A percentile compares a stretch with the other conserved stretches of the same genome.
phyloP scores from a whole-genome alignment of 768 basidiomycete genomes.

The Hebeloma cylindrosporum region DNA sequence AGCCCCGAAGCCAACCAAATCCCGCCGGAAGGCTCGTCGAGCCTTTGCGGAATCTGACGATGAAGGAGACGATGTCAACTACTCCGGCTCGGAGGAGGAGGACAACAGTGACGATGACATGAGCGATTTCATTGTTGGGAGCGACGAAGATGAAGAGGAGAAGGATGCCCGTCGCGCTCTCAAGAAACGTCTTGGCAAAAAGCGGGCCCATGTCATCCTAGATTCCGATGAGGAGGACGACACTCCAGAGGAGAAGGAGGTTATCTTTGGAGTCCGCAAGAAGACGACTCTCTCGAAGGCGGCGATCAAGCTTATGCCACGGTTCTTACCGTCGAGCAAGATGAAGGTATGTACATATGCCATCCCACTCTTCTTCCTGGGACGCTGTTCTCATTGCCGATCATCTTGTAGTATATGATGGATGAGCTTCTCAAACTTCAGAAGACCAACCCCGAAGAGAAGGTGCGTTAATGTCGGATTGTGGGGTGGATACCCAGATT shows the following conservation, averaged over 20 bases:
- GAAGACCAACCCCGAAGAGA: constrained; percentile 56
- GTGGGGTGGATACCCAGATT: not conserved
- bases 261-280: constrained; percentile 37
- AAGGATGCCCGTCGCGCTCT: constrained; percentile 39
- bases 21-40: constrained; percentile 14
- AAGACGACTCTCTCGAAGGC: constrained; percentile 29
- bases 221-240: constrained; percentile 47
- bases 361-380: not conserved
- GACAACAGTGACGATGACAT: constrained; percentile 44
- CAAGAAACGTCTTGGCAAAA: constrained; percentile 40
- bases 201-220: constrained; percentile 37
- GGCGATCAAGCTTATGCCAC: constrained; percentile 46
- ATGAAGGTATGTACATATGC: constrained; percentile 55
- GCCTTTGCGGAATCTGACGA: constrained; percentile 28
- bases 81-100: constrained; percentile 30
- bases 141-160: constrained; percentile 57
- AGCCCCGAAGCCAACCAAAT: constrained; percentile 13
- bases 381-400: not conserved
- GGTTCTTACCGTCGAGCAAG: constrained; percentile 70
- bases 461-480: too few species aligned
- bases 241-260: constrained; percentile 40
- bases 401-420: constrained; percentile 52
- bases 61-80: constrained; percentile 29
- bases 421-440: constrained; percentile 46
- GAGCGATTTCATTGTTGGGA: constrained; percentile 53